Percentiles rank a stretch among this genome's conserved stretches.
phyloP scores from a whole-genome alignment of 371 early-diverging fungal genomes.

The Thermomucor indicae-seudaticae region DNA sequence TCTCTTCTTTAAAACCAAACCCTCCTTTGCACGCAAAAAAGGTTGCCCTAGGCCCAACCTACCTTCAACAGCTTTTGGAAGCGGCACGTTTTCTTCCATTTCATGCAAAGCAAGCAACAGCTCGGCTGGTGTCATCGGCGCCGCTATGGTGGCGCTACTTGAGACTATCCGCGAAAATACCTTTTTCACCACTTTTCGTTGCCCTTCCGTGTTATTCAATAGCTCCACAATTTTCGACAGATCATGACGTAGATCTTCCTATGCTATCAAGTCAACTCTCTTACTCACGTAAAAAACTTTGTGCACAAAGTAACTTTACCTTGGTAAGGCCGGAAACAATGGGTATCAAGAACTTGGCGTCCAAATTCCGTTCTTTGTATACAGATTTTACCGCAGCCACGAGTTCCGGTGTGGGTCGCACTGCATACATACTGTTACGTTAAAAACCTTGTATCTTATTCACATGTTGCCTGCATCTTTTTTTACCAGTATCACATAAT shows the following conservation, averaged over 20 bases:
- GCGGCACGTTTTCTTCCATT: conserved; percentile 25
- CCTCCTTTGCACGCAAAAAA: not conserved
- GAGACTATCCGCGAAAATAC: conserved; percentile 54
- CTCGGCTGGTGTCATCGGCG: conserved; percentile 19
- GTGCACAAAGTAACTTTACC: too few relatives aligned
- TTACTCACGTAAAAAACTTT: too few relatives aligned
- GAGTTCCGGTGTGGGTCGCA: conserved; percentile 53
- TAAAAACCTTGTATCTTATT: not conserved
- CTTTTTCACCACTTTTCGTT: conserved; percentile 54
- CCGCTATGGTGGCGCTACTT: conserved; percentile 20
- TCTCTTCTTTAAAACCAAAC: not conserved
- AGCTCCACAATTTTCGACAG: conserved; percentile 62
- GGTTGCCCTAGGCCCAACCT: too few relatives aligned
- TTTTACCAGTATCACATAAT: conserved; percentile 67
- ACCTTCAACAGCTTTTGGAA: conserved; percentile 51
- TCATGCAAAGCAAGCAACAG: conserved; percentile 29
- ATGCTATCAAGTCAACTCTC: not conserved
- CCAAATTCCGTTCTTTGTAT: conserved; percentile 51
- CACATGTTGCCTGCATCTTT: not conserved
- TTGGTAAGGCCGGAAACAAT: conserved; percentile 62
- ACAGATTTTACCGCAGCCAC: conserved; percentile 56
- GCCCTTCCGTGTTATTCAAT: conserved; percentile 59
- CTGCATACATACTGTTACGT: conserved; percentile 18
- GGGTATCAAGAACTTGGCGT: conserved; percentile 67
- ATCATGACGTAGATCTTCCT: conserved; percentile 51